A percentile compares a stretch with the other conserved stretches of the same genome.
These are phyloP conservation scores for Exophiala spinifera DNA, from an alignment of 2,329 filamentous ascomycete genomes.

Conservation along the genomic window DNA sequence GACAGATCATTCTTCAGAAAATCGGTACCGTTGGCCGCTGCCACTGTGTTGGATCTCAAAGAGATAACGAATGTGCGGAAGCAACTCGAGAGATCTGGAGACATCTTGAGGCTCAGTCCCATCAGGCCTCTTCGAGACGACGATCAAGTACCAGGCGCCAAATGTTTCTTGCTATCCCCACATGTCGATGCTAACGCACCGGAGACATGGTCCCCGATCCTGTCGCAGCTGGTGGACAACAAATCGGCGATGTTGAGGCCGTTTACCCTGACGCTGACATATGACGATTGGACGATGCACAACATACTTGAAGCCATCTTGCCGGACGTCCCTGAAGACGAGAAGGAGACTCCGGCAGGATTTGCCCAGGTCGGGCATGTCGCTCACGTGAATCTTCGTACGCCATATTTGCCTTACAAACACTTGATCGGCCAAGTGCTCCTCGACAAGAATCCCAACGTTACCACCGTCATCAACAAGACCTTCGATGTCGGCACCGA, in stretches of 20 bases:
- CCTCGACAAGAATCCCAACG: conserved; percentile 78
- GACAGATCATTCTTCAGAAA: conserved; percentile 81
- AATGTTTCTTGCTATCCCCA: conserved; percentile 40
- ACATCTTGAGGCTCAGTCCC: conserved; percentile 64
- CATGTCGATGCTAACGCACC: conserved; percentile 47
- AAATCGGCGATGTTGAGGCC: conserved; percentile 70
- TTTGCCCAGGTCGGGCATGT: conserved; percentile 90
- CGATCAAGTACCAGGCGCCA: conserved; percentile 38
- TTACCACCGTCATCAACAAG: conserved; percentile 95
- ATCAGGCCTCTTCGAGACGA: conserved; percentile 59
- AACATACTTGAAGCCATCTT: conserved; percentile 82
- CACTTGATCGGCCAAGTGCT: conserved; percentile 79
- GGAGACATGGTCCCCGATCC: conserved; percentile 70
- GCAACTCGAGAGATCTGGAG: conserved; percentile 61
- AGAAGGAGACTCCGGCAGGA: conserved; percentile 77
- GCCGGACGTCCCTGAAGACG: conserved; percentile 63
- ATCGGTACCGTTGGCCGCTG: conserved; percentile 72
- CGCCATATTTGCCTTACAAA: conserved; percentile 81
- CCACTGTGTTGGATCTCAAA: conserved; percentile 69
- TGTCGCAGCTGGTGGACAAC: conserved; percentile 66
- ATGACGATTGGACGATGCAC: conserved; percentile 81
- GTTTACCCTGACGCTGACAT: conserved; percentile 72
- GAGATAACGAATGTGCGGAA: conserved; percentile 71
- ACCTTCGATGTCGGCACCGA: conserved; percentile 80
- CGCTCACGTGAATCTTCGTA: conserved; percentile 86